phyloP scores from a whole-genome alignment of 2,329 filamentous ascomycete species.

The Cyphellophora europaea region DNA sequence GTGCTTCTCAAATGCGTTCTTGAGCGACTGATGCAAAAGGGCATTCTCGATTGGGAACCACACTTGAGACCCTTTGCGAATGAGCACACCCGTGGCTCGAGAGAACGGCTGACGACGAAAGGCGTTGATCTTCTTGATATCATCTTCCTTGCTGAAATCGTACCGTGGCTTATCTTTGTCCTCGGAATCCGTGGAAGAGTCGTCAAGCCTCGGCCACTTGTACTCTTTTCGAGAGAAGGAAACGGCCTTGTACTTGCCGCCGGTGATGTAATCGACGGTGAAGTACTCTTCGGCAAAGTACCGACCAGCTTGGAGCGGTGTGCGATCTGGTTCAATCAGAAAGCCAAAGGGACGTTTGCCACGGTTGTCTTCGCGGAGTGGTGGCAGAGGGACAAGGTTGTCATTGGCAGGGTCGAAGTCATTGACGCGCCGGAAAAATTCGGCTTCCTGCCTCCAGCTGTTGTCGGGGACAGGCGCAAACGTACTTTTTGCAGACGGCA shows the following conservation, averaged over 20 bases:
- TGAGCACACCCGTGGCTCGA: not conserved
- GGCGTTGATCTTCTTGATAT: slow-evolving; percentile 10
- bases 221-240: slow-evolving; percentile 3
- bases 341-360: slow-evolving; percentile 1
- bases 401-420: not conserved
- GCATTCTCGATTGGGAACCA: slow-evolving; percentile 21
- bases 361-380: not conserved
- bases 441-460: not conserved
- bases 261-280: slow-evolving; percentile 8
- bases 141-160: slow-evolving; percentile 10
- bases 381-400: not conserved
- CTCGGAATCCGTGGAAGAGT: not conserved
- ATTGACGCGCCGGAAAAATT: not conserved
- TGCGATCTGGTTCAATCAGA: slow-evolving; percentile 1
- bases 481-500: not conserved
- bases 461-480: not conserved
- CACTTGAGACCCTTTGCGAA: slow-evolving; percentile 1
- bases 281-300: slow-evolving; percentile 5
- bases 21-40: slow-evolving; percentile 6
- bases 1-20: slow-evolving; percentile 5
- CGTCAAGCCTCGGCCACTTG: slow-evolving; percentile 1
- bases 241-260: slow-evolving; percentile 5
- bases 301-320: slow-evolving; percentile 1
- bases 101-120: slow-evolving; percentile 8
- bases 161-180: slow-evolving; percentile 3